phyloP scores from a whole-genome alignment of 2,329 filamentous ascomycete genomes.

The Aschersonia sp. region DNA sequence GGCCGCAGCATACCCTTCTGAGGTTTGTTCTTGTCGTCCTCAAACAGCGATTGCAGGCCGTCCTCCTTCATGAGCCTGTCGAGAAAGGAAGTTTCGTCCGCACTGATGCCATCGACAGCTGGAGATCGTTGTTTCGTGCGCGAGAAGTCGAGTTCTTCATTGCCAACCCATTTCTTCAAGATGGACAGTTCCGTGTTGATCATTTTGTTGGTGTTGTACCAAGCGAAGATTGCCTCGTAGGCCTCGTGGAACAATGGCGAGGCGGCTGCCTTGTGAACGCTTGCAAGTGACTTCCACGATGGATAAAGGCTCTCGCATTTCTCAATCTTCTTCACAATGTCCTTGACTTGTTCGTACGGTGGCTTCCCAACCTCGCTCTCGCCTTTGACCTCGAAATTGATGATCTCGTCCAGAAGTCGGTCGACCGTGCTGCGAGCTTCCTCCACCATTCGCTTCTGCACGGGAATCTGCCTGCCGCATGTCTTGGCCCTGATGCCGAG shows the following conservation, averaged over 20 bases:
- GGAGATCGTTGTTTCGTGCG: conserved; percentile 57
- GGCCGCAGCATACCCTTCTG: conserved; percentile 67
- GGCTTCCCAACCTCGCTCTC: conserved; percentile 84
- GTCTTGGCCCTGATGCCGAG: conserved; percentile 71
- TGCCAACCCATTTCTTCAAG: conserved; percentile 91
- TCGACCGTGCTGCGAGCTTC: conserved; percentile 64
- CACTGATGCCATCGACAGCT: conserved; percentile 49
- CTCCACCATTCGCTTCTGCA: conserved; percentile 79
- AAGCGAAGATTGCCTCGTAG: conserved; percentile 79
- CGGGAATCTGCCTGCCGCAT: conserved; percentile 68
- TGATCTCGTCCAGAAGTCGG: conserved; percentile 69
- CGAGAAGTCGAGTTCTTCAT: conserved; percentile 83
- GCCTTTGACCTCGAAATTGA: conserved; percentile 86
- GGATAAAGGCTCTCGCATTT: conserved; percentile 77
- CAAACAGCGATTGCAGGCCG: conserved; percentile 79
- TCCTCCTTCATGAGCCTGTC: conserved; percentile 94
- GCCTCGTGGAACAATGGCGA: conserved; percentile 68
- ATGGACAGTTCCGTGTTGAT: conserved; percentile 92
- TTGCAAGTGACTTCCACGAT: conserved; percentile 58
- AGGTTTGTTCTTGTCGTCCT: conserved; percentile 37
- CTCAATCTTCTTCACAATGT: conserved; percentile 81
- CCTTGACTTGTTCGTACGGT: conserved; percentile 74
- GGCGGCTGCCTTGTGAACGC: conserved; percentile 60
- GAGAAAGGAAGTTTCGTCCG: conserved; percentile 85
- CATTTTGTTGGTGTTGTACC: conserved; percentile 92